Conservation (phyloP, 352 stramenopile species). For the Globisporangium iwayamae region DNA sequence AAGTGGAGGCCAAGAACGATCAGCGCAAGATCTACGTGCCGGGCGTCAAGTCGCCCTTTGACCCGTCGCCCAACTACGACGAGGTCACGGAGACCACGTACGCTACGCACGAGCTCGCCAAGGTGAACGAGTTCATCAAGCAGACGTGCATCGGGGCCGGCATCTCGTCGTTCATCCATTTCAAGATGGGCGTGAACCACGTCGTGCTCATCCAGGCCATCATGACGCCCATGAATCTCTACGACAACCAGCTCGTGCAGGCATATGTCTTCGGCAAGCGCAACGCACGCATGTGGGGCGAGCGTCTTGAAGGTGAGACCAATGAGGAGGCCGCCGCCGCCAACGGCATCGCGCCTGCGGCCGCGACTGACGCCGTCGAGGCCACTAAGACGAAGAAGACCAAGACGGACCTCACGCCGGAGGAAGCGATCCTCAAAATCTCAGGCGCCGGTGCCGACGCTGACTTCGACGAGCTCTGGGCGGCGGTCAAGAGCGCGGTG, state of each 20-base stretch:
- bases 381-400: conserved; percentile 19
- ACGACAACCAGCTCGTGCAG: conserved; percentile 76
- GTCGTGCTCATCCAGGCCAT: conserved; percentile 85
- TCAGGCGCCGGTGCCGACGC: conserved; percentile 64
- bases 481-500: conserved; percentile 48
- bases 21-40: conserved; percentile 78
- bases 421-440: conserved; percentile 65
- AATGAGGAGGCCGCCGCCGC: conserved; percentile 44
- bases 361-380: conserved; percentile 1
- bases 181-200: conserved; percentile 86
- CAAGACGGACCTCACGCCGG: conserved; percentile 32
- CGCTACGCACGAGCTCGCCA: conserved; percentile 58
- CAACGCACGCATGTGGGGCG: conserved; percentile 73
- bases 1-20: conserved; percentile 75
- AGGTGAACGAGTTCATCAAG: conserved; percentile 79
- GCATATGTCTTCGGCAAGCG: conserved; percentile 65
- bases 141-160: conserved; percentile 75
- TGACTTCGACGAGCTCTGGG: conserved; percentile 75
- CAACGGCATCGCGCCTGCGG: conserved; percentile 18
- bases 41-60: conserved; percentile 66
- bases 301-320: conserved; percentile 73
- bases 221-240: conserved; percentile 84
- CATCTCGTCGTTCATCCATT: conserved; percentile 79
- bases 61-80: conserved; percentile 74
- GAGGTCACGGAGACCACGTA: conserved; percentile 82